A percentile compares a stretch with the other conserved stretches of the same genome.
phyloP scores from a whole-genome alignment of 352 stramenopile species.

The Pythium dissotocum region DNA sequence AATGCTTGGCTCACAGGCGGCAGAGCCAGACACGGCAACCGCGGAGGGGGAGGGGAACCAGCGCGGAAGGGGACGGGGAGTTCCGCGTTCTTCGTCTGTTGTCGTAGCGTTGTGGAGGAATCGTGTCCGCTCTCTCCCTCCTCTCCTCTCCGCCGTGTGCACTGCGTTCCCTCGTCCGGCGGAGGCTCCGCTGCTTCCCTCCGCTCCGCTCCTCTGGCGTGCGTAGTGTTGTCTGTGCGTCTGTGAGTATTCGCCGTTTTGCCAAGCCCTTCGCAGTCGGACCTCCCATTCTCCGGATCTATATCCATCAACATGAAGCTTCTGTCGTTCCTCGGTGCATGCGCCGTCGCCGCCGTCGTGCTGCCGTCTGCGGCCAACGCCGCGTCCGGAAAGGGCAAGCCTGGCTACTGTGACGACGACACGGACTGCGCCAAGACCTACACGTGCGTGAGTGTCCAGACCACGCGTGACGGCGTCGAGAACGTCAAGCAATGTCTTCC shows the following conservation, averaged over 20 bases:
- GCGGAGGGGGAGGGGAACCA: background rate
- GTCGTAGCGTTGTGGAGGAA: background rate
- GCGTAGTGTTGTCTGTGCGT: no score
- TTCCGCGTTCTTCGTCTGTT: background rate
- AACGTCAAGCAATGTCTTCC: background rate
- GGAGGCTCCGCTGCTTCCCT: background rate
- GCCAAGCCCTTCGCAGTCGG: background rate
- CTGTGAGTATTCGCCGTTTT: conserved; percentile 1
- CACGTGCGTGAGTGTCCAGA: background rate
- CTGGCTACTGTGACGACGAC: background rate
- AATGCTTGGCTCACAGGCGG: no score
- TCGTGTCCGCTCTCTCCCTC: background rate
- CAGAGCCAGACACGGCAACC: background rate
- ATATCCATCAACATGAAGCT: background rate
- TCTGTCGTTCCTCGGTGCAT: background rate
- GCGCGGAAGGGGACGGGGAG: background rate
- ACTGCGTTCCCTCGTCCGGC: background rate
- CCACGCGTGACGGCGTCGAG: background rate
- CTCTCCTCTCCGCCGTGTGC: background rate
- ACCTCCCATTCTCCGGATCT: background rate
- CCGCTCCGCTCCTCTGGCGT: background rate
- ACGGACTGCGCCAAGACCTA: background rate
- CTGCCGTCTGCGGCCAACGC: background rate
- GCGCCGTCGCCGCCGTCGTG: background rate
- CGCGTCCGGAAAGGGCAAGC: background rate